These are phyloP conservation scores for Amanita molliuscula DNA, from an alignment of 768 basidiomycete genomes.

Conservation along the genomic window DNA sequence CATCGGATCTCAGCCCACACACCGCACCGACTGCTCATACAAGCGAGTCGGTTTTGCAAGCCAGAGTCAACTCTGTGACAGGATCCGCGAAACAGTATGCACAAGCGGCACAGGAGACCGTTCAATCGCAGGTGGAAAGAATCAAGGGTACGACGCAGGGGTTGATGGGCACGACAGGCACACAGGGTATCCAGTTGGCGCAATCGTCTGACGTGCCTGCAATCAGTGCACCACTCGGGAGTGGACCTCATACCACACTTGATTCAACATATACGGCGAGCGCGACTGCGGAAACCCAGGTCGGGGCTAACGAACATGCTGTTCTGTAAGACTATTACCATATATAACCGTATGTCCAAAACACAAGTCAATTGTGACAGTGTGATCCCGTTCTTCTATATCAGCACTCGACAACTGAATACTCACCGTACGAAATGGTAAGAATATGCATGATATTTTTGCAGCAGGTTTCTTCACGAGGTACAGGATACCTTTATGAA, in stretches of 20 bases:
- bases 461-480: background rate
- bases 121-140: conserved; percentile 30
- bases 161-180: conserved; percentile 12
- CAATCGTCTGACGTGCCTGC: background rate
- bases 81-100: conserved; percentile 11
- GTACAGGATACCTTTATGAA: conserved; percentile 55
- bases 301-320: background rate
- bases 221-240: background rate
- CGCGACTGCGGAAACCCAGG: background rate
- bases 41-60: background rate
- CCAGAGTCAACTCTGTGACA: conserved; percentile 3
- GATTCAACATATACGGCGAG: background rate
- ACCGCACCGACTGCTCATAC: background rate
- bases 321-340: background rate
- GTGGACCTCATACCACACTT: background rate
- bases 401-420: background rate
- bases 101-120: conserved; percentile 20
- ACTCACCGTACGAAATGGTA: background rate
- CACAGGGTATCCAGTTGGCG: background rate
- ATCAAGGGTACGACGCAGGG: conserved; percentile 26
- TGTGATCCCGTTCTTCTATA: background rate
- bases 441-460: conserved; percentile 4
- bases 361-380: background rate
- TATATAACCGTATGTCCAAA: background rate
- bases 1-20: background rate